These are phyloP conservation scores for Themeda triandra DNA, from an alignment of 176 grass and related monocot genomes.

Conservation along the genomic window DNA sequence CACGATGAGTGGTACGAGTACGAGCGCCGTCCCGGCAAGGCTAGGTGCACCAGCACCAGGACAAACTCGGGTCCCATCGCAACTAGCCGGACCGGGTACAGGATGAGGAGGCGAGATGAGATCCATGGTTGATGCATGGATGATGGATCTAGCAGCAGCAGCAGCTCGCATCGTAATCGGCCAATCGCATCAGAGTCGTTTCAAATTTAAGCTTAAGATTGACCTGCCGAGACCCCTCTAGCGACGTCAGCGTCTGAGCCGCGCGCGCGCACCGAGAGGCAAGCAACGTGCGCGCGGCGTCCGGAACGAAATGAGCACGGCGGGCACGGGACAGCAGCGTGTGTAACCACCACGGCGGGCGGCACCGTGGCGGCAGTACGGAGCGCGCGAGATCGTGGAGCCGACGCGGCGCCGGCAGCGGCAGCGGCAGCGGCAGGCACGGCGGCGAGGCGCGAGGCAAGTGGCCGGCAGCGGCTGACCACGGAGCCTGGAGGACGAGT, in stretches of 20 bases:
- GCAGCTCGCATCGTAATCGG: too few relatives aligned
- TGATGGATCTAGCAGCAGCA: background rate
- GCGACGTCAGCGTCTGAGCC: background rate
- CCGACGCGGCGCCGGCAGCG: background rate
- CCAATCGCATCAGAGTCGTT: background rate
- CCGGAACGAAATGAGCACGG: background rate
- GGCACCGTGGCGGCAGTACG: too few relatives aligned
- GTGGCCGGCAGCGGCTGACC: slow-evolving; percentile 56
- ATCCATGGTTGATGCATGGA: background rate
- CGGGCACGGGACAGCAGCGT: background rate
- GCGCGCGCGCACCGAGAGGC: too few relatives aligned
- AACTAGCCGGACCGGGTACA: background rate
- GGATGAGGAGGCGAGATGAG: too few relatives aligned
- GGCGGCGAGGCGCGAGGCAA: background rate
- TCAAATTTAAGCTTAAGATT: slow-evolving; percentile 10
- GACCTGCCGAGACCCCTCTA: background rate
- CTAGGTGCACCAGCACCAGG: background rate
- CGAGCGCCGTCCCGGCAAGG: background rate
- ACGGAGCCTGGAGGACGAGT: slow-evolving; percentile 15
- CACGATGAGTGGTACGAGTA: background rate
- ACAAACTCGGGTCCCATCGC: background rate
- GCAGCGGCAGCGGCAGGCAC: background rate
- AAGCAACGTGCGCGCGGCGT: background rate
- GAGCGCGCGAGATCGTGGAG: too few relatives aligned
- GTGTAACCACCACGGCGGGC: background rate